These are phyloP conservation scores for Juglanconis oblonga DNA, from an alignment of 2,329 filamentous ascomycete species.

Conservation along the genomic window DNA sequence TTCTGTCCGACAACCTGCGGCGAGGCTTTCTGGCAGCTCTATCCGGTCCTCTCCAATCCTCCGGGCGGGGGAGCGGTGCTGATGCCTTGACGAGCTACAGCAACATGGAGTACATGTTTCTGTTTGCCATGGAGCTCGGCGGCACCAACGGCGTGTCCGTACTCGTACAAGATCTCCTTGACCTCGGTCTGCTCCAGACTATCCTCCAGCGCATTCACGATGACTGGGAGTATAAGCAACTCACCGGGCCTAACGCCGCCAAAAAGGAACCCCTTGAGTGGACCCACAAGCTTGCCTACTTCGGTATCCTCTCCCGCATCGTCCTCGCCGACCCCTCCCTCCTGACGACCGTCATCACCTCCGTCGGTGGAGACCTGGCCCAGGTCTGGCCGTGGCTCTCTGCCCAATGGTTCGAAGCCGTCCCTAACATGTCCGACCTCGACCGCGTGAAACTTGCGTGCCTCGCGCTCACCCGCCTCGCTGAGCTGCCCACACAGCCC, in stretches of 20 bases:
- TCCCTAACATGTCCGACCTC: slow-evolving; percentile 65
- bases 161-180: slow-evolving; percentile 64
- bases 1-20: slow-evolving; percentile 55
- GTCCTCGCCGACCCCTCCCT: slow-evolving; percentile 68
- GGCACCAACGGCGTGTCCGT: slow-evolving; percentile 58
- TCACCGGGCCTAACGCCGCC: slow-evolving; percentile 74
- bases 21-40: slow-evolving; percentile 48
- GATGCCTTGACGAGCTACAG: slow-evolving; percentile 43
- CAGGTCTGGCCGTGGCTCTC: slow-evolving; percentile 59
- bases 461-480: slow-evolving; percentile 67
- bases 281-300: slow-evolving; percentile 58
- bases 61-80: slow-evolving; percentile 8
- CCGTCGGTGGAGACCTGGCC: slow-evolving; percentile 42
- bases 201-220: slow-evolving; percentile 66
- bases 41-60: slow-evolving; percentile 24
- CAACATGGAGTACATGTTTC: slow-evolving; percentile 64
- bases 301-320: slow-evolving; percentile 77
- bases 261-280: slow-evolving; percentile 57
- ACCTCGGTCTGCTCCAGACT: slow-evolving; percentile 59
- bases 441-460: slow-evolving; percentile 69
- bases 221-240: slow-evolving; percentile 72
- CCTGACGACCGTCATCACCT: slow-evolving; percentile 58
- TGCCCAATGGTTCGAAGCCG: slow-evolving; percentile 64
- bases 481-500: slow-evolving; percentile 57
- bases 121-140: slow-evolving; percentile 59